These are phyloP conservation scores for Malus hybrid DNA, from an alignment of 331 rosid genomes.

Conservation along the genomic window DNA sequence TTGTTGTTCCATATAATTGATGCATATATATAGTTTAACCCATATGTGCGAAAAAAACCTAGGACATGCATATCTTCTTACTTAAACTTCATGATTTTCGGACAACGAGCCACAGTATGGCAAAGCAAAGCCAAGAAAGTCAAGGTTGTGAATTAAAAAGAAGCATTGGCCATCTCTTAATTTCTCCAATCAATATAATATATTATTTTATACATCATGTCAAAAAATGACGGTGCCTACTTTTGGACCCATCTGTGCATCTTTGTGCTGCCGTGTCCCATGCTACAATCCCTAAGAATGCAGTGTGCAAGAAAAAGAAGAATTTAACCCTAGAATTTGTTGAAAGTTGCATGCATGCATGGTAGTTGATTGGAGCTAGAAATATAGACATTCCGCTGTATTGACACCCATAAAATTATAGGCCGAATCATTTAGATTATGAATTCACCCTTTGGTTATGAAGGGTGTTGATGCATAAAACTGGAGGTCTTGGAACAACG, in stretches of 20 bases:
- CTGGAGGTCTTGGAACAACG: too few relatives aligned
- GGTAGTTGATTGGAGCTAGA: background rate
- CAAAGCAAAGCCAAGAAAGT: slow-evolving; percentile 14
- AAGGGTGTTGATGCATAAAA: too few relatives aligned
- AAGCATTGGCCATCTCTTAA: slow-evolving; percentile 12
- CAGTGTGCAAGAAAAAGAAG: slow-evolving; percentile 26
- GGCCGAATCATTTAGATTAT: background rate
- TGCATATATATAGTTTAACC: background rate
- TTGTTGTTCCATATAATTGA: too few relatives aligned
- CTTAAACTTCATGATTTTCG: background rate
- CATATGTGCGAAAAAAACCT: slow-evolving; percentile 22
- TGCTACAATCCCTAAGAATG: slow-evolving; percentile 41
- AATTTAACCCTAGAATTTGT: slow-evolving; percentile 22
- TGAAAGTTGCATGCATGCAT: background rate
- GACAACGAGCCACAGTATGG: slow-evolving; percentile 6
- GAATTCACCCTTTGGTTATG: too few relatives aligned
- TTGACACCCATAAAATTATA: slow-evolving; percentile 12
- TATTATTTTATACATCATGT: slow-evolving; percentile 6
- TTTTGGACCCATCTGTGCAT: slow-evolving; percentile 43
- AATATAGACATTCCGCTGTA: slow-evolving; percentile 12
- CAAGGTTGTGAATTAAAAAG: slow-evolving; percentile 24
- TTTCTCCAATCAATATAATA: slow-evolving; percentile 17
- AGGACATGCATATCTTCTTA: slow-evolving; percentile 19
- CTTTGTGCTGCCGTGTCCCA: slow-evolving; percentile 53
- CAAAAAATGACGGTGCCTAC: slow-evolving; percentile 91